Conservation (phyloP, 2,329 filamentous ascomycete genomes). For the Stachybotrys echinatus region DNA sequence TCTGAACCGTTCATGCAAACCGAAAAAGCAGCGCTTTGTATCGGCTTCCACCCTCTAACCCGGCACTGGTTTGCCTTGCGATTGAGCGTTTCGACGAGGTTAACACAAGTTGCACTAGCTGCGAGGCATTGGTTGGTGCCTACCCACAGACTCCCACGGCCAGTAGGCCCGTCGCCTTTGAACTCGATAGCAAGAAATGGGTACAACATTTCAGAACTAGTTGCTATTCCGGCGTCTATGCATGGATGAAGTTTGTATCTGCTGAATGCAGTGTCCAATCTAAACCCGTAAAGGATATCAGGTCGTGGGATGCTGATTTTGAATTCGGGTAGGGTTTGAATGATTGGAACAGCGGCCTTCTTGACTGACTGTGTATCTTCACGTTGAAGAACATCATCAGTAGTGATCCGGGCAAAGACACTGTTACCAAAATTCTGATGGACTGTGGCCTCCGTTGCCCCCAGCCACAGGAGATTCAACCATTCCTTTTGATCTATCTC, state of each 20-base stretch:
- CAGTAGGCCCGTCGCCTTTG: slow-evolving; percentile 14
- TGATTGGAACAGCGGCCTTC: slow-evolving; percentile 4
- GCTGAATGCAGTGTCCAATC: background rate
- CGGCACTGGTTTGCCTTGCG: slow-evolving; percentile 10
- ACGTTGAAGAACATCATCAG: background rate
- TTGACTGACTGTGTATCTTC: slow-evolving; percentile 1
- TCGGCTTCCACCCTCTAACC: background rate
- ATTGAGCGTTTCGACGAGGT: slow-evolving; percentile 18
- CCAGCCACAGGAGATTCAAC: background rate
- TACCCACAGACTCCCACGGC: slow-evolving; percentile 21
- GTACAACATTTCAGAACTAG: slow-evolving; percentile 1
- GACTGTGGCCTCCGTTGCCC: background rate
- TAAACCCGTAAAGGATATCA: slow-evolving; percentile 8
- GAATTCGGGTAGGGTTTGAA: background rate
- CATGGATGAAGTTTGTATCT: background rate
- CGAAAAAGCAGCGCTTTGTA: background rate
- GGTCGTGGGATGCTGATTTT: slow-evolving; percentile 8
- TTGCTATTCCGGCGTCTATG: background rate
- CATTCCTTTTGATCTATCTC: slow-evolving; percentile 1
- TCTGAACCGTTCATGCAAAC: slow-evolving; percentile 24
- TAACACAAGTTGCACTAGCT: slow-evolving; percentile 22
- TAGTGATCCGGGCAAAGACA: background rate
- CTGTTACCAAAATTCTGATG: background rate
- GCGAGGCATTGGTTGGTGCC: slow-evolving; percentile 30
- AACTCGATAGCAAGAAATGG: slow-evolving; percentile 12